Evolutionary conservation across 1,284 basidiomycete genomes (phyloP).

Genomic region (Ceratobasidium theobromae): DNA sequence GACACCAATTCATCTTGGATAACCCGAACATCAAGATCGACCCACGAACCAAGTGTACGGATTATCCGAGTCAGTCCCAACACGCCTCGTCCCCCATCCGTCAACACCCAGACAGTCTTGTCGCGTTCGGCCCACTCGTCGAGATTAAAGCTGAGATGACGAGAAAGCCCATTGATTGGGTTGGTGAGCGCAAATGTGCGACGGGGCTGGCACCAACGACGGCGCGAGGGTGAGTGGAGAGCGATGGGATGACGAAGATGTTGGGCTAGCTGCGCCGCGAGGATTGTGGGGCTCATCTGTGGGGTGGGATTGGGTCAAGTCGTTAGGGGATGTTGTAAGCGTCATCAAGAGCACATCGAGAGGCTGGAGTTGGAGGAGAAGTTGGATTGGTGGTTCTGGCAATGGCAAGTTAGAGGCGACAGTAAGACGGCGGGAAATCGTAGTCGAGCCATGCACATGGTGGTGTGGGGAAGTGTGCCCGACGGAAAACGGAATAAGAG

Average conservation of each 20-base stretch:
- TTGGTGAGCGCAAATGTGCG: neutral
- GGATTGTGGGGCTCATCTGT: neutral
- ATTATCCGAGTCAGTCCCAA: neutral
- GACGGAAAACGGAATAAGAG: neutral
- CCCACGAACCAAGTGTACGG: neutral
- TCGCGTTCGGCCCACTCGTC: constrained; percentile 25
- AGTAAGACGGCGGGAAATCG: neutral
- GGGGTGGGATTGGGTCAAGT: neutral
- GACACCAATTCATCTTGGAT: neutral
- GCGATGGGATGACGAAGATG: neutral
- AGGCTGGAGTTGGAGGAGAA: constrained; percentile 2
- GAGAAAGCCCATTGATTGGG: neutral
- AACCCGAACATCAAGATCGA: neutral
- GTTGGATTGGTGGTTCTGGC: neutral
- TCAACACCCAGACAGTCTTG: constrained; percentile 3
- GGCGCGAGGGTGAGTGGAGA: neutral
- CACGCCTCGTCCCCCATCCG: neutral
- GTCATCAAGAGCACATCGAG: neutral
- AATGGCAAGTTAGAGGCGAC: neutral
- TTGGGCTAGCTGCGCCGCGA: neutral
- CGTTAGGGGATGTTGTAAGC: neutral
- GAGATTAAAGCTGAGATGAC: neutral
- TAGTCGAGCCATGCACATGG: neutral
- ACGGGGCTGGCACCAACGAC: neutral
- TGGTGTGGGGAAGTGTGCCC: neutral